Conservation (phyloP, 1,139 yeast genomes). For the Kurtzmaniella quercitrusa region DNA sequence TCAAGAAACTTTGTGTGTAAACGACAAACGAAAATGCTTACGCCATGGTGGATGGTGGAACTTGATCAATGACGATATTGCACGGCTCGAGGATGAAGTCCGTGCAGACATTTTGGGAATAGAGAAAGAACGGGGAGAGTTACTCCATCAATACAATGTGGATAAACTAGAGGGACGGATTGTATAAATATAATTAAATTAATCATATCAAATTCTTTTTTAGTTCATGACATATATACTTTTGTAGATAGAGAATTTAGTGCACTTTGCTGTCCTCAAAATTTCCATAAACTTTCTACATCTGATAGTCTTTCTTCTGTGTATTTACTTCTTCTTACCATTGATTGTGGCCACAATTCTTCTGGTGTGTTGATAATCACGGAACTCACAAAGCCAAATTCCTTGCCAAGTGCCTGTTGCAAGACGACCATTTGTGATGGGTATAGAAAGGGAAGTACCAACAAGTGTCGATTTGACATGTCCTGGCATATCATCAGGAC, state of each 20-base stretch:
- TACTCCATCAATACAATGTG: constrained; percentile 34
- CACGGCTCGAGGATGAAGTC: constrained; percentile 27
- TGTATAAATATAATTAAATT: not conserved
- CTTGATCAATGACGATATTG: constrained; percentile 45
- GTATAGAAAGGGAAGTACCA: constrained; percentile 64
- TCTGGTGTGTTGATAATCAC: constrained; percentile 60
- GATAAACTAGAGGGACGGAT: constrained; percentile 24
- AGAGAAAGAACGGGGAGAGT: constrained; percentile 18
- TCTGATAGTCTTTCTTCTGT: not conserved
- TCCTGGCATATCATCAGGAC: constrained; percentile 81
- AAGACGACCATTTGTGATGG: constrained; percentile 63
- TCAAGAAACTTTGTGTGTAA: constrained; percentile 40
- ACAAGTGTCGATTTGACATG: constrained; percentile 65
- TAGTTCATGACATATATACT: too few species aligned
- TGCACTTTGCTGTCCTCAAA: not conserved
- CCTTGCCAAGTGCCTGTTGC: constrained; percentile 88
- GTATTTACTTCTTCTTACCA: constrained; percentile 40
- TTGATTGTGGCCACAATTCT: constrained; percentile 70
- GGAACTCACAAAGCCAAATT: constrained; percentile 68
- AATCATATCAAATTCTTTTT: not conserved
- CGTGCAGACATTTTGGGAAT: constrained; percentile 17
- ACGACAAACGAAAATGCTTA: constrained; percentile 63
- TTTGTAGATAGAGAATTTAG: too few species aligned
- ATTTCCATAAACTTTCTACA: not conserved
- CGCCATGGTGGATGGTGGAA: constrained; percentile 68